phyloP scores from a whole-genome alignment of 208 protist genomes.

The Lotmaria passim region DNA sequence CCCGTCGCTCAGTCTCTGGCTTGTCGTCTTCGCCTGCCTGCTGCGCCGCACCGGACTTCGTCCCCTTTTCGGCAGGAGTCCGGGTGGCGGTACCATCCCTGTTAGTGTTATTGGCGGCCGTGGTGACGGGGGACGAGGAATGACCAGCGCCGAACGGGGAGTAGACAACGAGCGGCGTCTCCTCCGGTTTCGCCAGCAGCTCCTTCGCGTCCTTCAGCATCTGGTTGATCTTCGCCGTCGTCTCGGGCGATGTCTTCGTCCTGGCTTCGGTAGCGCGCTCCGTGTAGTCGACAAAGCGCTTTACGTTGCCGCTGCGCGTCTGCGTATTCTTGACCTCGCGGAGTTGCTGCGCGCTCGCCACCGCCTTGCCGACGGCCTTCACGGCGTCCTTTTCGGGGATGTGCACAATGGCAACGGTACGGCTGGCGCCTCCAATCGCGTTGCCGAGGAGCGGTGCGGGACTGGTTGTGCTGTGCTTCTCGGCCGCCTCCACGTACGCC shows the following conservation, averaged over 20 bases:
- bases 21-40: constrained; percentile 6
- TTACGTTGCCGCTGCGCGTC: constrained; percentile 81
- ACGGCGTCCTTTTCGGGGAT: constrained; percentile 33
- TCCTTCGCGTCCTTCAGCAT: constrained; percentile 83
- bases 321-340: constrained; percentile 64
- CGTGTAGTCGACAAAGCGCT: constrained; percentile 80
- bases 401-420: constrained; percentile 51
- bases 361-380: constrained; percentile 27
- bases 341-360: constrained; percentile 25
- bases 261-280: constrained; percentile 44
- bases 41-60: constrained; percentile 10
- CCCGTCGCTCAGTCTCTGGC: constrained; percentile 14
- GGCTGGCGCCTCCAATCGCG: constrained; percentile 59
- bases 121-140: background rate
- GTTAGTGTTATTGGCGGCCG: background rate
- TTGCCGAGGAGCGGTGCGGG: constrained; percentile 52
- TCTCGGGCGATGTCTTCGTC: constrained; percentile 37
- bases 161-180: constrained; percentile 31
- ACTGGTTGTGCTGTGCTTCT: constrained; percentile 26
- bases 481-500: constrained; percentile 31
- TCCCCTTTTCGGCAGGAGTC: background rate
- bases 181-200: constrained; percentile 50
- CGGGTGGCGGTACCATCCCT: background rate
- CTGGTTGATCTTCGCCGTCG: constrained; percentile 51
- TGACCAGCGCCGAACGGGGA: constrained; percentile 1